Percentiles rank a stretch among this genome's conserved stretches.
These are phyloP conservation scores for Omphalotus olearius DNA, from an alignment of 1,284 basidiomycete species.

Conservation along the genomic window DNA sequence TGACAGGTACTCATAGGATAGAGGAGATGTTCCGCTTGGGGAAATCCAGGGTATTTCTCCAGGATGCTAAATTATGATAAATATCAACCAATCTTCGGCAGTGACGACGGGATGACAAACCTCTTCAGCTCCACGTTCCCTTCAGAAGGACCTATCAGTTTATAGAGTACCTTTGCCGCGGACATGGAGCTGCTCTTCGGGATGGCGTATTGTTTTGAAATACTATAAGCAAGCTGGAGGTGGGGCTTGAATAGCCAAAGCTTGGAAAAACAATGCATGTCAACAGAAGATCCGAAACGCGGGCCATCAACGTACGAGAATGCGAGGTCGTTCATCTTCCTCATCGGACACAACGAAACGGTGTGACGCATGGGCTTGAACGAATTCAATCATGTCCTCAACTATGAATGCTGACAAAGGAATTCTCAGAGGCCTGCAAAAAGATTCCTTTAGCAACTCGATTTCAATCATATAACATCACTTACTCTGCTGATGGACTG, in stretches of 20 bases:
- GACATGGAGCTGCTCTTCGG: slow-evolving; percentile 59
- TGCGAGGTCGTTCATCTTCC: slow-evolving; percentile 69
- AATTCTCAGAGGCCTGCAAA: slow-evolving; percentile 50
- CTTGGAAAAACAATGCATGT: slow-evolving; percentile 31
- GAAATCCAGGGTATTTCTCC: slow-evolving; percentile 71
- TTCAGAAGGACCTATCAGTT: slow-evolving; percentile 56
- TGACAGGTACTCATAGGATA: slow-evolving; percentile 74
- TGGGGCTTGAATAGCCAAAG: slow-evolving; percentile 90
- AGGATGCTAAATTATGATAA: slow-evolving; percentile 39
- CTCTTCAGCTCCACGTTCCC: slow-evolving; percentile 47
- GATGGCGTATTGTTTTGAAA: slow-evolving; percentile 49
- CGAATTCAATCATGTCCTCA: slow-evolving; percentile 83
- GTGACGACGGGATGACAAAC: slow-evolving; percentile 32
- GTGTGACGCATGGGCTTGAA: slow-evolving; percentile 86
- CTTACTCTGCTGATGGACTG: slow-evolving; percentile 58
- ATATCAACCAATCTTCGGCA: slow-evolving; percentile 8
- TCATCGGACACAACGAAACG: slow-evolving; percentile 84
- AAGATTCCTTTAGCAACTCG: slow-evolving; percentile 11
- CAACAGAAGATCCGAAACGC: background rate
- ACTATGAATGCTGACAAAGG: slow-evolving; percentile 82
- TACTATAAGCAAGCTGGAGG: slow-evolving; percentile 70
- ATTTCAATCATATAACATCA: slow-evolving; percentile 15
- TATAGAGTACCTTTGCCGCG: slow-evolving; percentile 74
- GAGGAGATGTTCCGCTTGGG: slow-evolving; percentile 76
- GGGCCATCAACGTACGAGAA: slow-evolving; percentile 54